Evolutionary conservation across 2,329 filamentous ascomycete genomes (phyloP).

Genomic region (Didymella exigua): DNA sequence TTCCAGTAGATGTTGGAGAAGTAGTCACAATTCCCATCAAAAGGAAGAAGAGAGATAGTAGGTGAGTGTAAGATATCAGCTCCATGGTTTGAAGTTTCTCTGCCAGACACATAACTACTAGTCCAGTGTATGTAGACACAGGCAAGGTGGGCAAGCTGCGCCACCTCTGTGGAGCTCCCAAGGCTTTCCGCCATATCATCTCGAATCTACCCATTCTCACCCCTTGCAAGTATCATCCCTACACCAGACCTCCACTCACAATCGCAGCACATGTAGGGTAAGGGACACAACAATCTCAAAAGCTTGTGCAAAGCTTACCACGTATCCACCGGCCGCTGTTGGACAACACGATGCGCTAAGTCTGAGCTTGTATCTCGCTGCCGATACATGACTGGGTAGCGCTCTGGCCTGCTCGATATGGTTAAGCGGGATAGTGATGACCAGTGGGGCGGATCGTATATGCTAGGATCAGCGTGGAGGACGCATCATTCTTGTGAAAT

Average conservation of each 20-base stretch:
- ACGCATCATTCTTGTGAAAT: neutral
- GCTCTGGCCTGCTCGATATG: neutral
- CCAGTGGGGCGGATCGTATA: neutral
- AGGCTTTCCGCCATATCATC: neutral
- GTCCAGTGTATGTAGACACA: neutral
- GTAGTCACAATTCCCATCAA: neutral
- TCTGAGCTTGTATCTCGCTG: neutral
- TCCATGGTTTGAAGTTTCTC: neutral
- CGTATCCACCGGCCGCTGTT: neutral
- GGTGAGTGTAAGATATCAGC: neutral
- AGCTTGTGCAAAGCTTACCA: conserved; percentile 11
- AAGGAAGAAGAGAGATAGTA: neutral
- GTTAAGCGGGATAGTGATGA: neutral
- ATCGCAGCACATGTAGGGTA: neutral
- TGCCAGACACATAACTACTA: neutral
- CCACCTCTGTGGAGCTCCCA: conserved; percentile 2
- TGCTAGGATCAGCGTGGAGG: neutral
- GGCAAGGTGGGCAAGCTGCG: neutral
- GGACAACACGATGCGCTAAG: neutral
- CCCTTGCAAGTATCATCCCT: neutral
- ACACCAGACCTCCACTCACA: neutral
- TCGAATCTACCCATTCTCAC: neutral
- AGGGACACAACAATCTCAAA: conserved; percentile 1
- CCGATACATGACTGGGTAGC: too few species aligned
- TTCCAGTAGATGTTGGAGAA: neutral